Evolutionary conservation across 495 filamentous ascomycete genomes (phyloP).

Genomic region (Polyplosphaeria fusca): DNA sequence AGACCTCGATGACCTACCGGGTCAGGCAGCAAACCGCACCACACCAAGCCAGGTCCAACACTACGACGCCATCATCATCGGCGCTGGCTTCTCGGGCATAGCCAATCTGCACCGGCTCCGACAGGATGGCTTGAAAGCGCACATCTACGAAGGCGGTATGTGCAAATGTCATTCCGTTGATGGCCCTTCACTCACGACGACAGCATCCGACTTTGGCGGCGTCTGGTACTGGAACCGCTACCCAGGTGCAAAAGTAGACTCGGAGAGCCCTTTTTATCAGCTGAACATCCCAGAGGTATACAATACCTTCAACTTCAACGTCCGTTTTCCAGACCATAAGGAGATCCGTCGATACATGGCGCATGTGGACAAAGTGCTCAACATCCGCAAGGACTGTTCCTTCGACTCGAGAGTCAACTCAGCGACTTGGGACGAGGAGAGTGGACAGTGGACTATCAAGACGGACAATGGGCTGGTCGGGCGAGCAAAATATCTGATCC

Average conservation of each 20-base stretch:
- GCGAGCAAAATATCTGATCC: slow-evolving; percentile 20
- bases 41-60: background rate
- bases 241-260: slow-evolving; percentile 45
- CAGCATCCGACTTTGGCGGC: slow-evolving; percentile 50
- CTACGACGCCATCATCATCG: slow-evolving; percentile 37
- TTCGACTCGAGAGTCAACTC: slow-evolving; percentile 34
- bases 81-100: slow-evolving; percentile 48
- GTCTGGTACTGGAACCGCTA: slow-evolving; percentile 57
- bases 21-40: background rate
- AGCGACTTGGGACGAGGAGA: slow-evolving; percentile 29
- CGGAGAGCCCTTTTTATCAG: slow-evolving; percentile 33
- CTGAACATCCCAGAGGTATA: slow-evolving; percentile 31
- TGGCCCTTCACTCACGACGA: background rate
- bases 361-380: slow-evolving; percentile 34
- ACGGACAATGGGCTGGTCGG: slow-evolving; percentile 22
- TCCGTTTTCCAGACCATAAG: slow-evolving; percentile 26
- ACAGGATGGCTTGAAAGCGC: slow-evolving; percentile 42
- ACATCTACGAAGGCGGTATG: slow-evolving; percentile 48
- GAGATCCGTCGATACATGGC: slow-evolving; percentile 38
- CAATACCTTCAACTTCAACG: slow-evolving; percentile 30
- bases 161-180: background rate
- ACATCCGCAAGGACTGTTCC: slow-evolving; percentile 27
- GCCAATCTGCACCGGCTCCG: slow-evolving; percentile 45
- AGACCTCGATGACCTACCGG: background rate
- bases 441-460: slow-evolving; percentile 28